A percentile compares a stretch with the other conserved stretches of the same genome.
These are phyloP conservation scores for Gossypium lobatum DNA, from an alignment of 441 rosid species.

Conservation along the genomic window DNA sequence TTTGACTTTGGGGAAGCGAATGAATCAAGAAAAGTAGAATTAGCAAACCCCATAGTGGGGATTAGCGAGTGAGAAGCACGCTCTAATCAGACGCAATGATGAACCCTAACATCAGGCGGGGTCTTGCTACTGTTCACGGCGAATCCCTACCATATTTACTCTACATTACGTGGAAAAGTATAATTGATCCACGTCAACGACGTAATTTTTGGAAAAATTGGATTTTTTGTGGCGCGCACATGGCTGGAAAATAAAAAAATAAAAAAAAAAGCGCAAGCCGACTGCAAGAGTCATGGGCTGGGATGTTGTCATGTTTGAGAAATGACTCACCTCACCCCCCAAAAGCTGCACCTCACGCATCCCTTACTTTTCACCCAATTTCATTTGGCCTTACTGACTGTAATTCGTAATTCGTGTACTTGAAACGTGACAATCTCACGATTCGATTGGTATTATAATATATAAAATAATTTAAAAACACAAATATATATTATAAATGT, in stretches of 20 bases:
- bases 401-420: neutral
- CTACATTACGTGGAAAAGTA: neutral
- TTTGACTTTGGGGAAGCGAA: constrained; percentile 6
- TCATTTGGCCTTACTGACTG: neutral
- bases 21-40: constrained; percentile 19
- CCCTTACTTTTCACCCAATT: neutral
- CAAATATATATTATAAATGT: neutral
- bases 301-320: neutral
- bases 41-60: constrained; percentile 18
- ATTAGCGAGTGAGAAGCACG: neutral
- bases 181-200: neutral
- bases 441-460: neutral
- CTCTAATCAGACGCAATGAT: neutral
- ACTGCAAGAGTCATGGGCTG: neutral
- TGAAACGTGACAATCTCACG: neutral
- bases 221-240: neutral
- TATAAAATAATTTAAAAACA: neutral
- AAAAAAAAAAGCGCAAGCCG: neutral
- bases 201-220: neutral
- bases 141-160: neutral
- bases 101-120: neutral
- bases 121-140: neutral
- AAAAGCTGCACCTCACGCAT: neutral
- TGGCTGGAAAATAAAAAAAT: neutral
- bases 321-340: neutral